Evolutionary conservation across 2,329 filamentous ascomycete genomes (phyloP).

Genomic region (Colletotrichum musicola): DNA sequence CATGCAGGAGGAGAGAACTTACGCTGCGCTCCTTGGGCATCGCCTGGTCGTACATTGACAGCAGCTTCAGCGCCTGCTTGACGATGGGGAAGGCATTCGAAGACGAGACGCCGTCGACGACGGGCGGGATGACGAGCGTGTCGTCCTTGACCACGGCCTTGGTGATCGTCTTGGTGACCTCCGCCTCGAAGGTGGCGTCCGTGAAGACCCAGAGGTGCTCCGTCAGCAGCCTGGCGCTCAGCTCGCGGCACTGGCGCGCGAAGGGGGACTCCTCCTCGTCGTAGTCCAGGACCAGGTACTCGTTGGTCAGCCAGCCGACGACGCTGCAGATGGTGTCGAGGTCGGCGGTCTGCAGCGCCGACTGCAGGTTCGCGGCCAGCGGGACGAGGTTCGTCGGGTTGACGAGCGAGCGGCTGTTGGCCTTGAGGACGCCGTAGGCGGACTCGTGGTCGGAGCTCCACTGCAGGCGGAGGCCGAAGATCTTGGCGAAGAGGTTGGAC

Average conservation of each 20-base stretch:
- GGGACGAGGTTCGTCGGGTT: slow-evolving; percentile 68
- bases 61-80: slow-evolving; percentile 68
- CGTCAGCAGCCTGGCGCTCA: slow-evolving; percentile 67
- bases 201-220: slow-evolving; percentile 70
- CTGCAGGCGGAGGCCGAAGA: slow-evolving; percentile 68
- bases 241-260: slow-evolving; percentile 65
- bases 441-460: slow-evolving; percentile 64
- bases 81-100: slow-evolving; percentile 71
- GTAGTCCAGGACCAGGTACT: slow-evolving; percentile 67
- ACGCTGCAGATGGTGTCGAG: slow-evolving; percentile 66
- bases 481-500: slow-evolving; percentile 63
- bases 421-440: slow-evolving; percentile 63
- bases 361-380: slow-evolving; percentile 63
- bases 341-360: slow-evolving; percentile 60
- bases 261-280: slow-evolving; percentile 69
- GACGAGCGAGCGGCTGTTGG: slow-evolving; percentile 62
- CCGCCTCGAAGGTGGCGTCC: slow-evolving; percentile 66
- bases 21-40: slow-evolving; percentile 75
- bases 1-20: slow-evolving; percentile 46
- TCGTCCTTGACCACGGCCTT: slow-evolving; percentile 61
- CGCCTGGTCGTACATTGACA: slow-evolving; percentile 72
- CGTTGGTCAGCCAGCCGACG: slow-evolving; percentile 69
- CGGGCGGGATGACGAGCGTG: slow-evolving; percentile 63
- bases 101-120: slow-evolving; percentile 61
- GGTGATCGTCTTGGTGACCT: slow-evolving; percentile 67